phyloP scores from a whole-genome alignment of 2,329 filamentous ascomycete genomes.

The Emergomyces pasteurianus region DNA sequence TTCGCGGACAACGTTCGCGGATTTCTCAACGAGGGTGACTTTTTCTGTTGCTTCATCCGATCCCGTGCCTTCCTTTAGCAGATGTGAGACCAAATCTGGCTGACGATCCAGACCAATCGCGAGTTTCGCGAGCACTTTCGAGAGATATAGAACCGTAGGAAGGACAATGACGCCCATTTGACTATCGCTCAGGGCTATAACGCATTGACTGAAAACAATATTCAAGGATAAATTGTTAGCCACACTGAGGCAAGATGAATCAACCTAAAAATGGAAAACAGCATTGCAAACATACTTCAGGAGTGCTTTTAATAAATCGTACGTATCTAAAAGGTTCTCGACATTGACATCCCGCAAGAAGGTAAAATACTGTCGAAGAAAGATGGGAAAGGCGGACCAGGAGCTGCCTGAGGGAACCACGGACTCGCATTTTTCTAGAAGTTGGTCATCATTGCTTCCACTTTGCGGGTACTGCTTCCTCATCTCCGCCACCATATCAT shows the following conservation, averaged over 20 bases:
- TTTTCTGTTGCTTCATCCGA: conserved; percentile 51
- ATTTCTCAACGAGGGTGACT: conserved; percentile 72
- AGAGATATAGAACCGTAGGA: conserved; percentile 70
- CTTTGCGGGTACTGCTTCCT: conserved; percentile 43
- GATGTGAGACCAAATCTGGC: conserved; percentile 60
- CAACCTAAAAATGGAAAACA: neutral
- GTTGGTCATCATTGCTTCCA: conserved; percentile 38
- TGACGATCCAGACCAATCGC: conserved; percentile 74
- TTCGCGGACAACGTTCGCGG: conserved; percentile 78
- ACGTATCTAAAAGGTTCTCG: conserved; percentile 60
- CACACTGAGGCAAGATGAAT: neutral
- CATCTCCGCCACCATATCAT: conserved; percentile 55
- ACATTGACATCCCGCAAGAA: conserved; percentile 74
- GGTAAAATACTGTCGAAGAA: conserved; percentile 67
- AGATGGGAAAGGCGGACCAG: conserved; percentile 67
- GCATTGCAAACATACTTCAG: conserved; percentile 52
- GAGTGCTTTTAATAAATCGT: conserved; percentile 60
- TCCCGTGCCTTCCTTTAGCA: conserved; percentile 35
- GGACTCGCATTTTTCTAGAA: conserved; percentile 44
- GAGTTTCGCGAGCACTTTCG: conserved; percentile 65
- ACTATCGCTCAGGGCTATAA: conserved; percentile 67
- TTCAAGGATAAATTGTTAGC: neutral
- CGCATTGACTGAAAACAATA: conserved; percentile 52
- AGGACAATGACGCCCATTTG: conserved; percentile 71
- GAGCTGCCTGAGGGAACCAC: conserved; percentile 54